phyloP scores from a whole-genome alignment of 2,329 filamentous ascomycete genomes.

The Hortaea sp. region DNA sequence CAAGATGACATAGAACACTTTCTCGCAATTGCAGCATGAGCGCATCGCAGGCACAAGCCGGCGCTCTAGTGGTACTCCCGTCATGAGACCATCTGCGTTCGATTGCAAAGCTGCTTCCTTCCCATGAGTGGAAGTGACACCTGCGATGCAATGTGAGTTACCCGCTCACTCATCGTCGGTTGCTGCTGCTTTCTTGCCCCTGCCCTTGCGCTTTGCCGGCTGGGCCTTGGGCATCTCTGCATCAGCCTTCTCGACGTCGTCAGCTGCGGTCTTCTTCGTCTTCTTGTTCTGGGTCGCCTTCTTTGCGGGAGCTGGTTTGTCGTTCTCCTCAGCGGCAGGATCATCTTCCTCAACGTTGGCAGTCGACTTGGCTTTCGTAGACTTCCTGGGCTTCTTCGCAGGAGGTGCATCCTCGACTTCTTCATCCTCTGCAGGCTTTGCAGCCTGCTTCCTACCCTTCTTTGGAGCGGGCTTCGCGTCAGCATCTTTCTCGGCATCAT shows the following conservation, averaged over 20 bases:
- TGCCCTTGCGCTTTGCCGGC: conserved; percentile 1
- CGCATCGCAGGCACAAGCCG: no score
- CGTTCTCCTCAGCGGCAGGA: conserved; percentile 3
- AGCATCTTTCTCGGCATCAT: conserved; percentile 3
- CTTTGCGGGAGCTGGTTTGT: conserved; percentile 6
- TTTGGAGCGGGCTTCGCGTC: conserved; percentile 1
- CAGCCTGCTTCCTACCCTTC: not conserved
- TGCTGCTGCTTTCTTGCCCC: conserved; percentile 2
- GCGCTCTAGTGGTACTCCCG: no score
- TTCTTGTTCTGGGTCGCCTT: conserved; percentile 5
- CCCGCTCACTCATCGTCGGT: not conserved
- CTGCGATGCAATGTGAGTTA: conserved; percentile 1
- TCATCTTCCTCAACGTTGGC: not conserved
- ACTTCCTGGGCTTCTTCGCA: conserved; percentile 1
- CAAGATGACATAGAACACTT: no score
- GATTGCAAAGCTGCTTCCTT: no score
- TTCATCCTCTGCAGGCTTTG: not conserved
- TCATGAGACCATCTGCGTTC: no score
- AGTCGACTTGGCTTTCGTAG: conserved; percentile 2
- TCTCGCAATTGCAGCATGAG: no score
- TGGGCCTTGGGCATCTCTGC: conserved; percentile 3
- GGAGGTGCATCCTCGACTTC: conserved; percentile 2
- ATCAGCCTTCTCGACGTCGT: conserved; percentile 2
- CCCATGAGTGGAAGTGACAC: no score
- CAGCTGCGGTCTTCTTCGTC: conserved; percentile 5